A percentile compares a stretch with the other conserved stretches of the same genome.
phyloP scores from a whole-genome alignment of 2,329 filamentous ascomycete genomes.

The Sordariomycetes sp. region DNA sequence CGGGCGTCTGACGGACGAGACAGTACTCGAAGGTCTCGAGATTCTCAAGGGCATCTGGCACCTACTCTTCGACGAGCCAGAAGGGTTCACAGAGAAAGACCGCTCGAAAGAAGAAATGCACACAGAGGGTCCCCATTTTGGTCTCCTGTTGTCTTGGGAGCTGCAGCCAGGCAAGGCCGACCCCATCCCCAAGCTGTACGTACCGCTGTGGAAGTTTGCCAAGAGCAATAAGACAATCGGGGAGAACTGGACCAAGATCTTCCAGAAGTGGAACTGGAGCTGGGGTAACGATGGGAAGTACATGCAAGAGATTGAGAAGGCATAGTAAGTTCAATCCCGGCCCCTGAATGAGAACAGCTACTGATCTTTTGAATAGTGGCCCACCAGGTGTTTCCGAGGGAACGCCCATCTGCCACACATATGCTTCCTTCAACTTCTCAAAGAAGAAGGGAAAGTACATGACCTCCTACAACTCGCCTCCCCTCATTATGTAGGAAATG shows the following conservation, averaged over 20 bases:
- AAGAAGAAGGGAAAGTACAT: constrained; percentile 3
- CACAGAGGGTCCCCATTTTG: constrained; percentile 7
- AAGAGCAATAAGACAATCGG: constrained; percentile 6
- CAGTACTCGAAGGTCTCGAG: constrained; percentile 11
- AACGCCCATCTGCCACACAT: neutral
- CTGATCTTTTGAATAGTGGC: too few species aligned
- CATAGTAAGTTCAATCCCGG: constrained; percentile 2
- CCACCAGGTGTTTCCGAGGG: neutral
- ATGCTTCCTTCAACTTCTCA: constrained; percentile 1
- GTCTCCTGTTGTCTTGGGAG: constrained; percentile 16
- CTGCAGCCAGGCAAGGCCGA: constrained; percentile 11
- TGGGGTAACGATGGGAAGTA: constrained; percentile 8
- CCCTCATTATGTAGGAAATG: neutral
- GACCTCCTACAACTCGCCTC: constrained; percentile 1
- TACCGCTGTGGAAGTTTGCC: constrained; percentile 15
- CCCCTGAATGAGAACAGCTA: too few species aligned
- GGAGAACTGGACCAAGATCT: constrained; percentile 7
- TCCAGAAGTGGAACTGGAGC: constrained; percentile 8
- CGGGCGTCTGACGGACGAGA: constrained; percentile 10
- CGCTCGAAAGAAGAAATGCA: constrained; percentile 8
- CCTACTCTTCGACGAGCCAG: constrained; percentile 13
- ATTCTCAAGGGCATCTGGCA: constrained; percentile 14
- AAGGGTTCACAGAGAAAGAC: constrained; percentile 6
- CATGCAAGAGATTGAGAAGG: neutral
- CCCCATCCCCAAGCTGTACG: constrained; percentile 15